Base-by-base conservation (phyloP, 148 eudicot species). In the Agrostemma githago region DNA sequence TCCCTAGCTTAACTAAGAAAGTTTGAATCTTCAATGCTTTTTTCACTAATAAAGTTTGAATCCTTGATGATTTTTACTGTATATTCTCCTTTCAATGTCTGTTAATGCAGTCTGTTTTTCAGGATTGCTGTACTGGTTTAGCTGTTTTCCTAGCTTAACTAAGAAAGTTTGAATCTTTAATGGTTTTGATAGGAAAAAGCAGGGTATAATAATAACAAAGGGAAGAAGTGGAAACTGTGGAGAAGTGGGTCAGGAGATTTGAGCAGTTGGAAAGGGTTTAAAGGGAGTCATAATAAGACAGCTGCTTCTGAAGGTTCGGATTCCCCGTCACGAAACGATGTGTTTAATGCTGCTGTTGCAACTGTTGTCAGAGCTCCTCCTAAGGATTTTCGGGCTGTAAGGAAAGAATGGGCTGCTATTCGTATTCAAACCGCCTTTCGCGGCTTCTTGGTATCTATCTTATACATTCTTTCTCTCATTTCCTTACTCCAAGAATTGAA, bases 351-450 rank as follows among this genome's bases (percentile, higher is more conserved):
- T 63, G 97, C 96, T 21, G 84, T 90, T 10, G 96, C 96, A 11
- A 78, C 99, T 58, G 96, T 96, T 10, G 86, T 89, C 15, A 73
- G 94, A 44, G 99, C 97, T 75, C 92, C 84, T 41, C 96, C 96
- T 19, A 89, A 85, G 73, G 90, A 90, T 85, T 96, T 96, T 79
- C 87, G 69, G 67, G 91, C 73, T 80, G 91, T 96, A 26, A 83
- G 91, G 81, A 81, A 88, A 79, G 96, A 96, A 84, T 89, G 99
- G 96, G 99, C 97, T 74, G 94, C 97, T 37, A 88, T 92, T 72
- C 90, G 99, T 40, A 89, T 96, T 77, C 97, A 96, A 84, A 96
- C 99, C 19, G 85, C 97, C 2, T 92, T 90, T 75, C 91, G 97
- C 12, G 97, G 90, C 12, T 89, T 95, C 71, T 80, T 96, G 97